phyloP scores from a whole-genome alignment of 805 yeast genomes.

The Jamesozyma lodderae region DNA sequence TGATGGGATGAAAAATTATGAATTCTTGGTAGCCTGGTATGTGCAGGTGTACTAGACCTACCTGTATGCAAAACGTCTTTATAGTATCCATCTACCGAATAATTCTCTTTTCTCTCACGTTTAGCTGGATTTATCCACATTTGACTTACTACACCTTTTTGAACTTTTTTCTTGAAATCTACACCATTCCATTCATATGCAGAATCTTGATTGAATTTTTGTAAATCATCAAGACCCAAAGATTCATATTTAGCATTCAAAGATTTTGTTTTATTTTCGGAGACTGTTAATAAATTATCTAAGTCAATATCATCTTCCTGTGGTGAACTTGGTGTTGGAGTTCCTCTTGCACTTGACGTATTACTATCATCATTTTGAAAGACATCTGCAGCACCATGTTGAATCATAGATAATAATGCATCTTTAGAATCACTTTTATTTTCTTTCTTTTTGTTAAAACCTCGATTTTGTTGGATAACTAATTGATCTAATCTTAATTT shows the following conservation, averaged over 20 bases:
- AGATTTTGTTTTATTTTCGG: conserved; percentile 56
- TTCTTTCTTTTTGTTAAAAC: conserved; percentile 23
- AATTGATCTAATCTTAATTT: conserved; percentile 70
- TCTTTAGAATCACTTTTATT: conserved; percentile 43
- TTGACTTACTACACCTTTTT: conserved; percentile 42
- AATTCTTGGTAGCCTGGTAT: conserved; percentile 81
- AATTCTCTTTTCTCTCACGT: conserved; percentile 75
- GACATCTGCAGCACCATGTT: conserved; percentile 69
- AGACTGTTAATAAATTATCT: conserved; percentile 48
- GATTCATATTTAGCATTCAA: conserved; percentile 55
- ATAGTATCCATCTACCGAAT: conserved; percentile 80
- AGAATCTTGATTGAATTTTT: conserved; percentile 61
- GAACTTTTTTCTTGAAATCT: conserved; percentile 58
- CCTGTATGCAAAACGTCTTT: conserved; percentile 72
- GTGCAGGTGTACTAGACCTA: conserved; percentile 40
- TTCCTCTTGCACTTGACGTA: conserved; percentile 13
- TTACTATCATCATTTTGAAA: conserved; percentile 25
- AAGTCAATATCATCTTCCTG: conserved; percentile 39
- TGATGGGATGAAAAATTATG: conserved; percentile 82
- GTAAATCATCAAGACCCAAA: conserved; percentile 67
- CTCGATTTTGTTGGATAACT: conserved; percentile 71
- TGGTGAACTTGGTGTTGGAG: conserved; percentile 17
- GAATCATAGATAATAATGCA: conserved; percentile 73
- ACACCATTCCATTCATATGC: conserved; percentile 88
- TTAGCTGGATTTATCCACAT: conserved; percentile 82